Base-by-base conservation (phyloP, 805 yeast genomes). In the Cyberlindnera euphorbiiphila region DNA sequence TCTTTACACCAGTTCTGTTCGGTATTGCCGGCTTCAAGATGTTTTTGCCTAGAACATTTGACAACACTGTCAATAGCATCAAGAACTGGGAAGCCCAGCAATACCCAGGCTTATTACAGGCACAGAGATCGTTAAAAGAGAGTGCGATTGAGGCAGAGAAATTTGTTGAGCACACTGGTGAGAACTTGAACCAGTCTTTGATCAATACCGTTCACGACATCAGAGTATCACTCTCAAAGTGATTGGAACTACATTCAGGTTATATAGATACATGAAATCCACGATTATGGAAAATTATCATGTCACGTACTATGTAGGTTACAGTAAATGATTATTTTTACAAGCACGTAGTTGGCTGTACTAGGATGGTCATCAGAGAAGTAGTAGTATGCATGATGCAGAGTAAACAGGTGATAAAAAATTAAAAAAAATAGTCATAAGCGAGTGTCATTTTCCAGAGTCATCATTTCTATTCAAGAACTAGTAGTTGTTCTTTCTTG, bases 21-120 rank as follows among this genome's bases (percentile, higher is more conserved):
- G 83, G 80, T 22, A 54, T 66, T 12, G 63, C 64, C 13, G 63
- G 69, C 6, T 70, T 72, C 53, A 56, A 51, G 22, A 50, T 58
- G 17, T 65, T 67, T 55, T 68, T 78, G 71, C 86, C 86, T 15
- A 42, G 61, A 17, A 65, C 80, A 3, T 73, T 51, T 41, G 40
- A 46, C 13, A 66, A 66, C 37, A 49, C 71, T 2, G 40, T 53
- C 4, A 22, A 42, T 5, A 43, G 47, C 12, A 31, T 65, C 12
- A 47, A 50, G 36, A 40, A 46, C 8, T 50, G 61, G 29, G 70
- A 67, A 41, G 55, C 60, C 18, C 41, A 60, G 20, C 52, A 62
- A n/a, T 43, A 56, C 25, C 76, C 76, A 9, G 65, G 66, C 38
- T 42, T 66, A 8, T 47, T 59, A 13, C 40, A 49, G 14, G 37